Evolutionary conservation across 2,329 filamentous ascomycete species (phyloP).

Genomic region (Dothiorella sarmentorum): DNA sequence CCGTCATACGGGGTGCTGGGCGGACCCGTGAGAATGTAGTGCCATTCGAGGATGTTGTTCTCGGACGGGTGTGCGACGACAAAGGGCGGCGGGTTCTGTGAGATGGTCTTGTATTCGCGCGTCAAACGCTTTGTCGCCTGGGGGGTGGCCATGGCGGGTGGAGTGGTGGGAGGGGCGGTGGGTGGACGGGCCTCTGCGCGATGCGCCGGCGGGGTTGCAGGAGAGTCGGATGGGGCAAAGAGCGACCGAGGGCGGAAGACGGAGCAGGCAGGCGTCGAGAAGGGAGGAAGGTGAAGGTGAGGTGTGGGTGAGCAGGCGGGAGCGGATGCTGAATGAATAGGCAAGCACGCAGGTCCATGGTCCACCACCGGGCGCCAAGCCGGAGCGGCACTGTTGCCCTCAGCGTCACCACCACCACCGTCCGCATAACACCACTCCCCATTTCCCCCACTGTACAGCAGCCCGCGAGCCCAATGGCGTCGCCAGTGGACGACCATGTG

Average conservation of each 20-base stretch:
- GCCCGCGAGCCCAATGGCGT: slow-evolving; percentile 37
- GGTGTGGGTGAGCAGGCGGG: neutral
- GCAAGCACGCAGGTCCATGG: neutral
- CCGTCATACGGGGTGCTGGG: slow-evolving; percentile 90
- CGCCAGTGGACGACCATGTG: slow-evolving; percentile 47
- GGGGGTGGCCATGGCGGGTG: slow-evolving; percentile 36
- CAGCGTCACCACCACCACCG: neutral
- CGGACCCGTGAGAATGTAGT: slow-evolving; percentile 92
- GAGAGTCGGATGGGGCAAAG: neutral
- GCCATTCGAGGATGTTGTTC: slow-evolving; percentile 89
- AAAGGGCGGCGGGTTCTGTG: slow-evolving; percentile 79
- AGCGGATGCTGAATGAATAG: neutral
- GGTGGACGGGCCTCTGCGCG: slow-evolving; percentile 4
- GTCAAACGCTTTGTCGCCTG: slow-evolving; percentile 49
- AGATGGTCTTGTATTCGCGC: slow-evolving; percentile 62
- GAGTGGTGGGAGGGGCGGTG: slow-evolving; percentile 8
- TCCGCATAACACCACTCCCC: neutral
- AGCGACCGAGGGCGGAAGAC: neutral
- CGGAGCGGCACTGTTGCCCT: slow-evolving; percentile 4
- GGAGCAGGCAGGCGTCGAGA: neutral
- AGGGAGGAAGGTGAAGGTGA: neutral
- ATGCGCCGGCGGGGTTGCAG: slow-evolving; percentile 5
- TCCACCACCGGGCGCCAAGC: slow-evolving; percentile 4
- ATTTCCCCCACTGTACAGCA: neutral
- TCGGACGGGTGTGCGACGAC: slow-evolving; percentile 88